Conservation (phyloP, 768 basidiomycete species). For the Mycena belliarum region DNA sequence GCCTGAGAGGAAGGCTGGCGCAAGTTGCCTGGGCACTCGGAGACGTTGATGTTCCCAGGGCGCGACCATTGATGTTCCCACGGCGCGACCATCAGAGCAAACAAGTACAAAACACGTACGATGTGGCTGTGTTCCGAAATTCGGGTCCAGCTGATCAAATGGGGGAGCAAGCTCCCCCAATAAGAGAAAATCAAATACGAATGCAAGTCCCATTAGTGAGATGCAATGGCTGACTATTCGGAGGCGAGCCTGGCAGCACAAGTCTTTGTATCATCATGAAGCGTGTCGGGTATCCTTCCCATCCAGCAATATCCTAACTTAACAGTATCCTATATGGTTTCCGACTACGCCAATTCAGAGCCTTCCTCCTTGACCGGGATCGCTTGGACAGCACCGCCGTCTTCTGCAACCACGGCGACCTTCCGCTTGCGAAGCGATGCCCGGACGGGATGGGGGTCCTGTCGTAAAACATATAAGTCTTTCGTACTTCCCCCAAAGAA, state of each 20-base stretch:
- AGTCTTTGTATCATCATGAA: too few relatives aligned
- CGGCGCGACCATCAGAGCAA: not conserved
- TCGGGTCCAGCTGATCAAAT: not conserved
- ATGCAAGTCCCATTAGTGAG: too few relatives aligned
- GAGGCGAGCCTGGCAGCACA: too few relatives aligned
- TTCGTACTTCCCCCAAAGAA: too few relatives aligned
- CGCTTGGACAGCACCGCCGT: constrained; percentile 24
- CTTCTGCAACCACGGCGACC: constrained; percentile 39
- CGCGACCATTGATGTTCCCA: not conserved
- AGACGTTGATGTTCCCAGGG: not conserved
- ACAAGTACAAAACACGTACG: not conserved
- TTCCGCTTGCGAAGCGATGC: constrained; percentile 41
- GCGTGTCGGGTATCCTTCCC: too few relatives aligned
- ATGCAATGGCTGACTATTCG: too few relatives aligned
- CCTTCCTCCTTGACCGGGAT: constrained; percentile 13
- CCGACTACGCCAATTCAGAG: not conserved
- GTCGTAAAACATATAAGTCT: not conserved
- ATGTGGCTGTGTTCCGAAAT: not conserved
- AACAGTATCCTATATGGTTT: too few relatives aligned
- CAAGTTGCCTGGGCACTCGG: too few relatives aligned
- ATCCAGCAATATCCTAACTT: too few relatives aligned
- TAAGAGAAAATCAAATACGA: too few relatives aligned
- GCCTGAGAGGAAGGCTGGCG: too few relatives aligned
- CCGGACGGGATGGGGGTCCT: constrained; percentile 39
- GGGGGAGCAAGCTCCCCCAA: not conserved